Base-by-base conservation (phyloP, 2,329 filamentous ascomycete genomes). In the Sporothrix dimorphospora region DNA sequence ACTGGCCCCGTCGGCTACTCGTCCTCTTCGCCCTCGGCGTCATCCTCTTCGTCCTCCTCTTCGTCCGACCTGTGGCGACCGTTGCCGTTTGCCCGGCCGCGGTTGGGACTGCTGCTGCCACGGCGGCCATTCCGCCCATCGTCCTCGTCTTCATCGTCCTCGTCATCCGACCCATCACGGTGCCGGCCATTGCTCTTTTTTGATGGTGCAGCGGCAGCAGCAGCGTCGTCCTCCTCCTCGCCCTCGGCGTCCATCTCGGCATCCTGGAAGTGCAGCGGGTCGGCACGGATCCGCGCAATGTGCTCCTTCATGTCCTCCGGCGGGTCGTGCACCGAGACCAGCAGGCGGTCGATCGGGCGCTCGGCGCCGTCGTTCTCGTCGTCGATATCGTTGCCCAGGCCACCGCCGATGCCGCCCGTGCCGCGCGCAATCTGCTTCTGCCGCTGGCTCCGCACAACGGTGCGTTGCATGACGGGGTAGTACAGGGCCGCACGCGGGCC, bases 381-480 rank as follows among this genome's bases (percentile, higher is more conserved):
- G 38, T 84, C 78, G 68, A 12, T 38, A 7, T 84, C 71, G 68
- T 12, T 40, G 21, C 84, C 72, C 38, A 63, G n/a, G 70, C 86
- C 82, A 72, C 83, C 85, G 59, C 82, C 82, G n/a, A n/a, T n/a
- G n/a, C n/a, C n/a, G n/a, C n/a, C n/a, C n/a, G n/a, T n/a, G 42
- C 82, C 86, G 63, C 86, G 85, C 61, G 87, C 85, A 75, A 90
- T 89, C 77, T 89, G 89, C 83, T 88, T 90, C 73, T 85, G 86
- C 72, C 89, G 85, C 80, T 90, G 89, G 40, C 88, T 88, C 59
- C 88, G 84, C 76, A 92, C 88, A 27, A 85, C 84, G 63, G 85
- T 88, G 70, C 88, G 87, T 79, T 91, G 89, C 81, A 91, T 87
- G 74, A 92, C 85, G 4, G 90, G 90, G 76, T 91, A 92, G 80